These are phyloP conservation scores for Eimeria necatrix DNA, from an alignment of 169 alveolate species.

Conservation along the genomic window DNA sequence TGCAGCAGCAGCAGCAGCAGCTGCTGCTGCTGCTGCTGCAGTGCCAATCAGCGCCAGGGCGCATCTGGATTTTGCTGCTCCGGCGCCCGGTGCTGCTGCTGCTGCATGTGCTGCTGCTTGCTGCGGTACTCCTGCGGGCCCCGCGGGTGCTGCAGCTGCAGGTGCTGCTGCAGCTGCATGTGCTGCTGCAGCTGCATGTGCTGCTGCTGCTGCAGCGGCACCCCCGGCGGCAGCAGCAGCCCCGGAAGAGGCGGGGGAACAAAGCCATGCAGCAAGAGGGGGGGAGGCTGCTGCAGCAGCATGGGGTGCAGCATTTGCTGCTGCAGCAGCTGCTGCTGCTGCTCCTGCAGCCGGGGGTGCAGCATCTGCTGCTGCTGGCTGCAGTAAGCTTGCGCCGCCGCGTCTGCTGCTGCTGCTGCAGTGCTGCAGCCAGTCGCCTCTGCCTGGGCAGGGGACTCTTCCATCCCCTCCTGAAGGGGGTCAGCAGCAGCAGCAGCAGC, in stretches of 20 bases:
- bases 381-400: background rate
- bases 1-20: background rate
- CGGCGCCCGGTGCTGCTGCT: background rate
- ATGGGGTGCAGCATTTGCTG: background rate
- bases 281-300: conserved; percentile 12
- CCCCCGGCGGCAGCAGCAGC: conserved; percentile 43
- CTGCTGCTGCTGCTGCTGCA: background rate
- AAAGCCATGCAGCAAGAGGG: background rate
- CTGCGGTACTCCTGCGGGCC: conserved; percentile 12
- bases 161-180: conserved; percentile 23
- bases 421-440: background rate
- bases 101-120: conserved; percentile 13
- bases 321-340: background rate
- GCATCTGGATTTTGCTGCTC: background rate
- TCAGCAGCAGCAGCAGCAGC: conserved; percentile 23
- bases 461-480: background rate
- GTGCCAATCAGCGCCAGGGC: background rate
- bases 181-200: conserved; percentile 28
- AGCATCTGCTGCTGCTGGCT: conserved; percentile 19
- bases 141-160: background rate
- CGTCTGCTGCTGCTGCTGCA: background rate
- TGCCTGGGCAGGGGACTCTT: background rate
- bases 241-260: conserved; percentile 38
- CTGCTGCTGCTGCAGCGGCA: background rate
- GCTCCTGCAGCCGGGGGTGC: background rate